phyloP scores from a whole-genome alignment of 75 land plant genomes.

The Pseudotsuga menziesii region DNA sequence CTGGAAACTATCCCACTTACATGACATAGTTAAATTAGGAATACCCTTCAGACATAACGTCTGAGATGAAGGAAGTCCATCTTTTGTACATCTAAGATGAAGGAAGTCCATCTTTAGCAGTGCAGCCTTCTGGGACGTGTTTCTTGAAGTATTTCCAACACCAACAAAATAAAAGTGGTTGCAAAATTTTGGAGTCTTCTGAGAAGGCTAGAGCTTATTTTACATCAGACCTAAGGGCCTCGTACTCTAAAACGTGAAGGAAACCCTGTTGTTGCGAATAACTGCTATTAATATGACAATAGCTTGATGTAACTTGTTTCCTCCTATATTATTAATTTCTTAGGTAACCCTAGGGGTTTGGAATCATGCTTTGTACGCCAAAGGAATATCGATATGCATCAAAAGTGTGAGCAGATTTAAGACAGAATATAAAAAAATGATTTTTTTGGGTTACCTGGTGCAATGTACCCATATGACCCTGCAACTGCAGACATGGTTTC shows the following conservation, averaged over 20 bases:
- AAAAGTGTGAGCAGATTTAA: background rate
- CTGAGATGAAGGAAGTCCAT: background rate
- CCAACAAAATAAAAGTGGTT: background rate
- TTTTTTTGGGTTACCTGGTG: slow-evolving; percentile 21
- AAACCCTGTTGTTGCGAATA: background rate
- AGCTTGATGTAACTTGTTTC: background rate
- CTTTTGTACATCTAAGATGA: background rate
- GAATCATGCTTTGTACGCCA: background rate
- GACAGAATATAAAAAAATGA: background rate
- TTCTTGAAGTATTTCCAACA: background rate
- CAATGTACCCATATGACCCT: slow-evolving; percentile 35
- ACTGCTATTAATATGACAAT: background rate
- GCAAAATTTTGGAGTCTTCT: background rate
- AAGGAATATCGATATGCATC: background rate
- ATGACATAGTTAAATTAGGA: too few relatives aligned
- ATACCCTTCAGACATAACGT: too few relatives aligned
- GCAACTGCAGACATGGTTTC: slow-evolving; percentile 22
- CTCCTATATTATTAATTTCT: background rate
- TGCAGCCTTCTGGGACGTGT: background rate
- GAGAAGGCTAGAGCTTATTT: background rate
- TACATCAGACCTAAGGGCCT: too few relatives aligned
- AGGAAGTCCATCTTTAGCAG: background rate
- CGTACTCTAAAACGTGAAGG: too few relatives aligned
- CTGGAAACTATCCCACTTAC: background rate
- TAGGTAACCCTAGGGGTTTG: background rate